These are phyloP conservation scores for Ceratonia siliqua DNA, from an alignment of 306 rosid species.

Conservation along the genomic window DNA sequence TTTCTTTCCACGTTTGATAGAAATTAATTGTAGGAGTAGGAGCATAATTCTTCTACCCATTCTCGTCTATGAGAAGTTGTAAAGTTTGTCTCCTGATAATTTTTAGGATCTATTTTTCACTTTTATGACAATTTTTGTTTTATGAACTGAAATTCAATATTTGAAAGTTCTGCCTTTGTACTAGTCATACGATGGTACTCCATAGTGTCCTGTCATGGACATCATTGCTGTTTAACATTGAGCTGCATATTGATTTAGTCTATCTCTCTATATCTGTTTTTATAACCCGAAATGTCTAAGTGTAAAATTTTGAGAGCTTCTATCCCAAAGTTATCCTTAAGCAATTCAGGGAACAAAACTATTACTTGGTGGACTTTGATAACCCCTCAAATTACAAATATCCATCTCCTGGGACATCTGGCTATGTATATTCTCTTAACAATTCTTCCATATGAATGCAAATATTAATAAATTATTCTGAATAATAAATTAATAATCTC, in stretches of 20 bases:
- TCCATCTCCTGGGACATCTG: not conserved
- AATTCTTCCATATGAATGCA: not conserved
- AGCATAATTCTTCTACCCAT: not conserved
- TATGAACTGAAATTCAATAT: not conserved
- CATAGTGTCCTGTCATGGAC: no score
- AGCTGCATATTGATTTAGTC: not conserved
- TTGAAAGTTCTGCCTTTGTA: not conserved
- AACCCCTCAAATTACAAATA: not conserved
- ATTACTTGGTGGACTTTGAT: not conserved
- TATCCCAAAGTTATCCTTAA: not conserved
- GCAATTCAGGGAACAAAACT: not conserved
- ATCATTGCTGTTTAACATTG: not conserved
- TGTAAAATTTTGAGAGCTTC: not conserved
- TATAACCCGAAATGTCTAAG: not conserved
- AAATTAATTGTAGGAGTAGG: not conserved
- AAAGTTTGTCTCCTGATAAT: not conserved
- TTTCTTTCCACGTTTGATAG: not conserved
- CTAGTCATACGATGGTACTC: not conserved
- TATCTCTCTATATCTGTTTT: not conserved
- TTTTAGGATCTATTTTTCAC: not conserved
- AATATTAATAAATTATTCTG: not conserved
- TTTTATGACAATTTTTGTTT: not conserved
- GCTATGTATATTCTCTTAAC: not conserved
- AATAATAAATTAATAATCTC: not conserved
- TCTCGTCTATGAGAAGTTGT: not conserved